phyloP scores from a whole-genome alignment of 2,329 filamentous ascomycete genomes.

The Blumeria hordei region DNA sequence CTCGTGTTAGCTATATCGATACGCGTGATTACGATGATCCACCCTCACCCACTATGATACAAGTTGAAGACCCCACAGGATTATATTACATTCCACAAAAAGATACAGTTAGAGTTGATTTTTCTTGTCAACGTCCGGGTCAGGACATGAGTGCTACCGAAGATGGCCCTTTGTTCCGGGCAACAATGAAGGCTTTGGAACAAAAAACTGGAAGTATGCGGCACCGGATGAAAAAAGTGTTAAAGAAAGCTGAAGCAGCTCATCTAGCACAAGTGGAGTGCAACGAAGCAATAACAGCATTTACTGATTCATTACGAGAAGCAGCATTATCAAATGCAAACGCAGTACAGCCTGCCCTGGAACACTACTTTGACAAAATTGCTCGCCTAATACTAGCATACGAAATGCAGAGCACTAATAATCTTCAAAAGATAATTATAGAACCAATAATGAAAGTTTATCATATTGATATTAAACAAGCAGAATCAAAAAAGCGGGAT shows the following conservation, averaged over 20 bases:
- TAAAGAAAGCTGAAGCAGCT: constrained; percentile 82
- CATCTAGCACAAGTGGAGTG: constrained; percentile 56
- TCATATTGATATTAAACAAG: constrained; percentile 90
- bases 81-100: constrained; percentile 4
- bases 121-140: constrained; percentile 61
- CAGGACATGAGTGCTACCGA: constrained; percentile 71
- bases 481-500: constrained; percentile 86
- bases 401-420: constrained; percentile 59
- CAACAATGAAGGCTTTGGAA: constrained; percentile 87
- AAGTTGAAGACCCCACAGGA: constrained; percentile 16
- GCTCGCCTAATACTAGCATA: constrained; percentile 73
- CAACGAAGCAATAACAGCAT: constrained; percentile 63
- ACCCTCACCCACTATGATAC: constrained; percentile 23
- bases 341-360: constrained; percentile 85
- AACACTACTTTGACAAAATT: constrained; percentile 96
- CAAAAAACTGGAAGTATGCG: constrained; percentile 94
- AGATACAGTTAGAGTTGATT: constrained; percentile 51
- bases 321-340: constrained; percentile 80
- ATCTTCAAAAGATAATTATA: constrained; percentile 82
- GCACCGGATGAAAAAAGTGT: constrained; percentile 79
- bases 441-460: constrained; percentile 84
- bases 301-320: constrained; percentile 70
- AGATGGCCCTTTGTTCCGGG: constrained; percentile 84
- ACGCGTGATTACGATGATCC: constrained; percentile 27
- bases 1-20: constrained; percentile 52